Percentiles rank a stretch among this genome's conserved stretches.
Conservation (phyloP, 148 eudicot species). For the Polygonum maritimum region DNA sequence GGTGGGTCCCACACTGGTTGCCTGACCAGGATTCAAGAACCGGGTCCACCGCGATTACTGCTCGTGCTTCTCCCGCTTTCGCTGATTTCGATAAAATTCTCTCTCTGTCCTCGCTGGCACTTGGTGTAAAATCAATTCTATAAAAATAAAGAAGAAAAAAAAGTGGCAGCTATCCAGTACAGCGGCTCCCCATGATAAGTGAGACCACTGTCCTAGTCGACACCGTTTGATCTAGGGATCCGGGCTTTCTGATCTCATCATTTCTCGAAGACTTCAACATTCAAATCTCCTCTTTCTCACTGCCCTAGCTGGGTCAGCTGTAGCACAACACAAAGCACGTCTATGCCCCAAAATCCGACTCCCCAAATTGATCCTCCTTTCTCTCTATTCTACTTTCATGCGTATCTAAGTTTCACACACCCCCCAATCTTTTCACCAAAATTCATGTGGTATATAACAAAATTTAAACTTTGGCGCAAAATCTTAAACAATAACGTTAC, state of each 20-base stretch:
- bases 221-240: slow-evolving; percentile 22
- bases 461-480: no score
- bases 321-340: background rate
- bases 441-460: background rate
- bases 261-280: slow-evolving; percentile 1
- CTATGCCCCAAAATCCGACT: background rate
- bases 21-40: slow-evolving; percentile 5
- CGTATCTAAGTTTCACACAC: background rate
- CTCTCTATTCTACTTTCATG: background rate
- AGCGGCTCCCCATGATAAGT: background rate
- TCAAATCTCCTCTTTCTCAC: slow-evolving; percentile 6
- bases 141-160: background rate
- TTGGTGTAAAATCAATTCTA: background rate
- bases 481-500: background rate
- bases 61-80: slow-evolving; percentile 11
- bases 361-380: background rate
- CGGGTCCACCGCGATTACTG: slow-evolving; percentile 11
- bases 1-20: slow-evolving; percentile 2
- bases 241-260: slow-evolving; percentile 18
- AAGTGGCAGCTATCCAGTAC: slow-evolving; percentile 6
- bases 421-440: background rate
- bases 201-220: background rate
- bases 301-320: background rate
- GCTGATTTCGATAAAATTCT: slow-evolving; percentile 31
- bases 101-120: slow-evolving; percentile 13